phyloP scores from a whole-genome alignment of 768 basidiomycete genomes.

The Lactifluus subvellereus region DNA sequence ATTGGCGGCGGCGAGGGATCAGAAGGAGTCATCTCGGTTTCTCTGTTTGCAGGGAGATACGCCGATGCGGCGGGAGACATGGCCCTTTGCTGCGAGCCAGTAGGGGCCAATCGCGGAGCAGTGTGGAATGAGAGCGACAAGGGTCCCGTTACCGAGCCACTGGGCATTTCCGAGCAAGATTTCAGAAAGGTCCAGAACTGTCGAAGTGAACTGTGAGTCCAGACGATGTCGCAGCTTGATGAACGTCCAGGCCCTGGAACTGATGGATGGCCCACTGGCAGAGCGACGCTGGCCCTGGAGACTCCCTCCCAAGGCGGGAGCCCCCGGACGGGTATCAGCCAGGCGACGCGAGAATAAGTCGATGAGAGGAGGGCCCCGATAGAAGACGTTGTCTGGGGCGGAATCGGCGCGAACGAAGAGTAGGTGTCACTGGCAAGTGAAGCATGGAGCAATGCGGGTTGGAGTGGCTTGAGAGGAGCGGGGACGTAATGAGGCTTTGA shows the following conservation, averaged over 20 bases:
- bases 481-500: conserved; percentile 22
- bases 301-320: conserved; percentile 7
- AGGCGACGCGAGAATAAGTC: conserved; percentile 14
- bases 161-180: conserved; percentile 2
- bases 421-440: not conserved
- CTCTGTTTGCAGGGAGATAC: not conserved
- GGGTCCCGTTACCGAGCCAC: conserved; percentile 1
- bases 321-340: conserved; percentile 20
- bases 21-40: conserved; percentile 1
- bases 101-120: not conserved
- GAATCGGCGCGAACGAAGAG: not conserved
- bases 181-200: conserved; percentile 17
- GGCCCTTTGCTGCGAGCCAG: not conserved
- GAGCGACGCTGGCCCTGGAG: not conserved
- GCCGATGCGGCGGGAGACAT: not conserved
- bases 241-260: not conserved
- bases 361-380: conserved; percentile 7
- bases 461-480: not conserved
- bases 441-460: not conserved
- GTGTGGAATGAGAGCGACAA: conserved; percentile 17
- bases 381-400: conserved; percentile 8
- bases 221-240: not conserved
- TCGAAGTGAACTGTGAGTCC: conserved; percentile 13
- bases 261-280: not conserved
- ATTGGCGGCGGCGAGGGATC: not conserved